Evolutionary conservation across 2,329 filamentous ascomycete species (phyloP), one percentile per base, ranked within the genome.

Genomic region (Epichloe coenophiala): DNA sequence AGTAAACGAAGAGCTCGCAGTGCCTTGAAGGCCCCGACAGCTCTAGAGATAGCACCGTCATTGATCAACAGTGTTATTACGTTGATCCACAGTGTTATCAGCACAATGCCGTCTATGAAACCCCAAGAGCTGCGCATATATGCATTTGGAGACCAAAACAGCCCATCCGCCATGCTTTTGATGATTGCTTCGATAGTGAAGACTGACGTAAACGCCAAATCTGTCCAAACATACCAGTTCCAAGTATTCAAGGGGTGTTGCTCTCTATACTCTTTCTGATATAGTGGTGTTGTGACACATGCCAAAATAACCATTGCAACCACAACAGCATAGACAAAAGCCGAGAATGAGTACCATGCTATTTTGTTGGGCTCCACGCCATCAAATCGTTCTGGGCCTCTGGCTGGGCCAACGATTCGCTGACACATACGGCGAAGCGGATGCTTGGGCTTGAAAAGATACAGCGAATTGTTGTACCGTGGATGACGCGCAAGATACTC

Each of bases 61-160:
- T 89, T 83, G 60, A 79, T 78, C 49, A 98, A 74, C 1, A 91
- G 81, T 1, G 90, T 93, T 45, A 83, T 73, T 47, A 98, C 88
- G 60, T 95, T 97, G 63, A 96, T 84, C 91, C 93, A 97, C 8
- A 98, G 77, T 0, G 93, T 97, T 51, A 95, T 72, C 48, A 98
- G 73, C 56, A 98, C 93, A 43, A 97, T 68, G 0, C 85, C 88
- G 62, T 98, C 93, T 56, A 98, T 96, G 54, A 95, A 83, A 6
- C 93, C 94, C 93, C 93, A 98, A 0, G 90, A 91, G 62, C 91
- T 91, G 59, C 93, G 83, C 64, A 96, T 88, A 63, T 95, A 98
- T 3, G 94, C 94, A 67, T 98, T 96, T 0, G 93, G 93, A 0
- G 93, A 96, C 80, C 88, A 97, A 64, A 96, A 86, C 59, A 95